Conservation (phyloP, 73 alveolate genomes). For the Paramecium bursaria region DNA sequence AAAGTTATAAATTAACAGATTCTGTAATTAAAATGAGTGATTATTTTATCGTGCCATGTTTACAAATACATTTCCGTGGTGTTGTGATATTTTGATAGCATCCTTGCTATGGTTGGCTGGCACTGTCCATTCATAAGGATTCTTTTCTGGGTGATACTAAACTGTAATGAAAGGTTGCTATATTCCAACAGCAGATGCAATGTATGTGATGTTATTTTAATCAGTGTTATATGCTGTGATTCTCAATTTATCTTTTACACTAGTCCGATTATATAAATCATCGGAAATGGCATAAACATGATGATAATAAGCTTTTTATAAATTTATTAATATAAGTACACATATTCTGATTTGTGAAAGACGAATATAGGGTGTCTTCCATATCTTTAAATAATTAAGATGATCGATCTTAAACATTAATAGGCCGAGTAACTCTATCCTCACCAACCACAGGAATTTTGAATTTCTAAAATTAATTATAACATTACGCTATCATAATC, state of each 20-base stretch:
- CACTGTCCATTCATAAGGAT: constrained; percentile 67
- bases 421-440: background rate
- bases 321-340: background rate
- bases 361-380: constrained; percentile 22
- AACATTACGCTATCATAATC: constrained; percentile 23
- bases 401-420: background rate
- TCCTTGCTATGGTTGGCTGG: constrained; percentile 56
- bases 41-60: constrained; percentile 48
- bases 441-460: background rate
- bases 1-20: background rate
- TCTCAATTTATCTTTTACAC: background rate
- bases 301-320: constrained; percentile 49
- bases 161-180: constrained; percentile 10
- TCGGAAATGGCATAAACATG: constrained; percentile 34
- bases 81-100: constrained; percentile 49
- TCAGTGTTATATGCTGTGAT: constrained; percentile 52
- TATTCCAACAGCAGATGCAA: constrained; percentile 54
- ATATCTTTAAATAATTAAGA: background rate
- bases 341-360: constrained; percentile 6
- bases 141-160: constrained; percentile 67
- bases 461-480: constrained; percentile 9
- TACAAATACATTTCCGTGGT: constrained; percentile 41
- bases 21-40: background rate
- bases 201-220: background rate
- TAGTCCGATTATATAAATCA: background rate